These are phyloP conservation scores for Barnettozyma sp. DNA, from an alignment of 805 yeast species.

Conservation along the genomic window DNA sequence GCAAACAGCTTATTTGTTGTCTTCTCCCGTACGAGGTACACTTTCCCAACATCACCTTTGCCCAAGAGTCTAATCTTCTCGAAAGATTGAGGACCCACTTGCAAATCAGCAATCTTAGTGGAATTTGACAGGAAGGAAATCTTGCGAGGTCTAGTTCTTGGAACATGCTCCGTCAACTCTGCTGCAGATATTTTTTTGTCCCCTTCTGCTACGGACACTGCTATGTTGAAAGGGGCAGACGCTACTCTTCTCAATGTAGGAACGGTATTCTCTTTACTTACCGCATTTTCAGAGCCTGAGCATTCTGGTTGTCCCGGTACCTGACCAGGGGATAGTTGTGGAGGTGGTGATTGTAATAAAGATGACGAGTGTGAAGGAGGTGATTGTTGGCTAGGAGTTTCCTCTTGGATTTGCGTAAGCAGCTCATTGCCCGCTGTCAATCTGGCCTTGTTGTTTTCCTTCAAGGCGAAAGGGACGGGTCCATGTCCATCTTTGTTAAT, in stretches of 20 bases:
- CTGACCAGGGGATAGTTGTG: no score
- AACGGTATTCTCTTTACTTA: no score
- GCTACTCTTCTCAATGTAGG: slow-evolving; percentile 64
- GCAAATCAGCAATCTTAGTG: slow-evolving; percentile 64
- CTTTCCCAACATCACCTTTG: slow-evolving; percentile 97
- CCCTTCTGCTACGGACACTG: slow-evolving; percentile 13
- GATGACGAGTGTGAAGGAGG: no score
- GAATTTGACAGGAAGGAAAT: slow-evolving; percentile 54
- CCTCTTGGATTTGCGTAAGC: slow-evolving; percentile 27
- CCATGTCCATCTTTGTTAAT: slow-evolving; percentile 17
- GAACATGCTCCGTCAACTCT: slow-evolving; percentile 14
- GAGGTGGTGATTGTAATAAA: no score
- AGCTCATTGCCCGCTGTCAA: slow-evolving; percentile 9
- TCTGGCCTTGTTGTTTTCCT: slow-evolving; percentile 24
- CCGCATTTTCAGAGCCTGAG: no score
- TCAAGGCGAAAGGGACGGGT: slow-evolving; percentile 27
- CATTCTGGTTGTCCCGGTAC: neutral
- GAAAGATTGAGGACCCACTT: slow-evolving; percentile 81
- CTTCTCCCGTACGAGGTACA: slow-evolving; percentile 83
- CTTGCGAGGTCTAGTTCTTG: slow-evolving; percentile 32
- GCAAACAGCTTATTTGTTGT: slow-evolving; percentile 72
- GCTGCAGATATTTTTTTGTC: slow-evolving; percentile 14
- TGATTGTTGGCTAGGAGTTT: no score
- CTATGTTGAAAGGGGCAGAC: slow-evolving; percentile 70
- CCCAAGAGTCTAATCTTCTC: slow-evolving; percentile 89